Percentiles rank a stretch among this genome's conserved stretches.
These are phyloP conservation scores for Saccharomycopsis phalli DNA, from an alignment of 1,139 yeast species.

Conservation along the genomic window DNA sequence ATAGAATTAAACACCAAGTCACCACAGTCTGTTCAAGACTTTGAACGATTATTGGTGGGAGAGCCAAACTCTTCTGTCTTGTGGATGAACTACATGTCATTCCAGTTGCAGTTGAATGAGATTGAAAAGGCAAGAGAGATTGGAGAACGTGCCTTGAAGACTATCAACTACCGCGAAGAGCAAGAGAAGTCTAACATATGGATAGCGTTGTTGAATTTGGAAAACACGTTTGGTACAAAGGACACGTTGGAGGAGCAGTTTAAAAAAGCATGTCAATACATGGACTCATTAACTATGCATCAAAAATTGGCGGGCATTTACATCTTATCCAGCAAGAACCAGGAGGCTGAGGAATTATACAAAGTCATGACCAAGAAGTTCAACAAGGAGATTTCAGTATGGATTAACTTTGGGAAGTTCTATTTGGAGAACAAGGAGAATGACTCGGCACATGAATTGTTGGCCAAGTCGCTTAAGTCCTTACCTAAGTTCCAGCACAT, in stretches of 20 bases:
- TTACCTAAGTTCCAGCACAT: constrained; percentile 72
- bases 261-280: constrained; percentile 77
- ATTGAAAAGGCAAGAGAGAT: constrained; percentile 90
- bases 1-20: constrained; percentile 75
- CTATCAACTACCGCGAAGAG: constrained; percentile 87
- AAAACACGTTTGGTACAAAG: constrained; percentile 82
- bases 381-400: constrained; percentile 57
- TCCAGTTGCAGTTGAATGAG: constrained; percentile 90
- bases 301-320: constrained; percentile 71
- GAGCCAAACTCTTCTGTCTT: constrained; percentile 88
- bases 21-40: constrained; percentile 87
- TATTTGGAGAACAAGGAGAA: constrained; percentile 48
- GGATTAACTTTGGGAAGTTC: constrained; percentile 75
- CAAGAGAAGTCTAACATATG: constrained; percentile 88
- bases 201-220: constrained; percentile 93
- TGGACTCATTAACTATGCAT: constrained; percentile 81
- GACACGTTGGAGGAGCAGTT: constrained; percentile 75
- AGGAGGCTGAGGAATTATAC: constrained; percentile 63
- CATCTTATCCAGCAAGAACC: constrained; percentile 60
- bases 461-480: constrained; percentile 63
- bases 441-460: constrained; percentile 58
- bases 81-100: constrained; percentile 99
- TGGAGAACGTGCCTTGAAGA: constrained; percentile 85
- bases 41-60: constrained; percentile 83
- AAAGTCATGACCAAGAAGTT: constrained; percentile 70